Evolutionary conservation across 1,139 yeast genomes (phyloP).

Genomic region (Geotrichum carabidarum): DNA sequence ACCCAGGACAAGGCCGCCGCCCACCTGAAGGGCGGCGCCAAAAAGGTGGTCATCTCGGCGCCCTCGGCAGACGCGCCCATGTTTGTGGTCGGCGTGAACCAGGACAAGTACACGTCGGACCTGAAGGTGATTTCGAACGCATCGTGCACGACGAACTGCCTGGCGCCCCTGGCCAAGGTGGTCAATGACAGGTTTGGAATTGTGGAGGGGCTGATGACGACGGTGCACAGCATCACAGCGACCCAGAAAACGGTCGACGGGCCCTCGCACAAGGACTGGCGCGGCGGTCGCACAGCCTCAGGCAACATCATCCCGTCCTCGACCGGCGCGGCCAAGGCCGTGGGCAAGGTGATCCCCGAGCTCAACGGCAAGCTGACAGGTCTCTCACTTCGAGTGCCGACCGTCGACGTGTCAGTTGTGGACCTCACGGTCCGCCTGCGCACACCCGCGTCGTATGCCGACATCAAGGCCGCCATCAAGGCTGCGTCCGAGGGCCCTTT

Average conservation of each 20-base stretch:
- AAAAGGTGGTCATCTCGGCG: slow-evolving; percentile 84
- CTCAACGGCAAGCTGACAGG: slow-evolving; percentile 86
- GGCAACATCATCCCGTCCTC: slow-evolving; percentile 87
- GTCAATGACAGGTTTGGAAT: slow-evolving; percentile 74
- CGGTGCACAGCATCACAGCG: slow-evolving; percentile 86
- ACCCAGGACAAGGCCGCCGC: slow-evolving; percentile 68
- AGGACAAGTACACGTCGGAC: slow-evolving; percentile 65
- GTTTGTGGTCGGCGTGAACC: slow-evolving; percentile 83
- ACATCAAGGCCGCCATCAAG: slow-evolving; percentile 68
- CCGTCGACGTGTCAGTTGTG: slow-evolving; percentile 77
- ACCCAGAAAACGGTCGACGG: slow-evolving; percentile 90
- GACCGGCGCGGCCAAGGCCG: slow-evolving; percentile 92
- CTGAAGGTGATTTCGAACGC: slow-evolving; percentile 74
- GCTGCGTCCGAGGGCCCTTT: slow-evolving; percentile 57
- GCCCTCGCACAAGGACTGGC: slow-evolving; percentile 91
- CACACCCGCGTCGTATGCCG: slow-evolving; percentile 67
- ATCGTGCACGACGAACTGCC: slow-evolving; percentile 87
- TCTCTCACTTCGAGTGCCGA: slow-evolving; percentile 83
- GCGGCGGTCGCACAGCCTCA: slow-evolving; percentile 90
- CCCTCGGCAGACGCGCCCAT: slow-evolving; percentile 86
- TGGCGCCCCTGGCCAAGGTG: slow-evolving; percentile 84
- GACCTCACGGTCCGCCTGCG: slow-evolving; percentile 65
- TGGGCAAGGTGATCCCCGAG: slow-evolving; percentile 83
- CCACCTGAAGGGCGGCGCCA: slow-evolving; percentile 82
- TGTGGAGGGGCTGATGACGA: slow-evolving; percentile 86